phyloP scores from a whole-genome alignment of 176 grass and related monocot species.

The Carex parvula region DNA sequence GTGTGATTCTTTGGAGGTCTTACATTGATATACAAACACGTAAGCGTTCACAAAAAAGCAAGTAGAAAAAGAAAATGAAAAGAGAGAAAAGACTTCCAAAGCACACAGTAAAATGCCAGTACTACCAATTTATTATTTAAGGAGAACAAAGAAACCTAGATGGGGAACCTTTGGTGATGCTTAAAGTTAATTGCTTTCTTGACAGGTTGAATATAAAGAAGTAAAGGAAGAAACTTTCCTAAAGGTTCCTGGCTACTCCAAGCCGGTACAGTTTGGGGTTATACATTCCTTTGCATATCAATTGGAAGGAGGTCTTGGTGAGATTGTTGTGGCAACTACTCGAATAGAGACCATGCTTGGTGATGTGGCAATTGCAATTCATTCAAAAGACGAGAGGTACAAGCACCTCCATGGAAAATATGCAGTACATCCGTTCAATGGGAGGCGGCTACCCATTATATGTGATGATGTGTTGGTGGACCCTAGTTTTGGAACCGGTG shows the following conservation, averaged over 20 bases:
- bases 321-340: constrained; percentile 81
- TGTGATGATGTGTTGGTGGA: constrained; percentile 78
- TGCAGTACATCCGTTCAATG: constrained; percentile 81
- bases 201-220: constrained; percentile 78
- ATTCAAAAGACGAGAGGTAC: constrained; percentile 74
- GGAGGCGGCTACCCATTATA: constrained; percentile 62
- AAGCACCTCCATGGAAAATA: constrained; percentile 71
- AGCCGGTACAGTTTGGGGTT: constrained; percentile 71
- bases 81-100: not conserved
- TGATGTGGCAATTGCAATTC: constrained; percentile 81
- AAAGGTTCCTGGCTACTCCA: constrained; percentile 63
- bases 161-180: not conserved
- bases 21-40: not conserved
- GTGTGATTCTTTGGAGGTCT: not conserved
- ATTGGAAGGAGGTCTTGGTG: constrained; percentile 68
- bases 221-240: constrained; percentile 65
- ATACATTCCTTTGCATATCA: constrained; percentile 88
- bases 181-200: constrained; percentile 16
- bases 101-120: not conserved
- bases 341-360: constrained; percentile 92
- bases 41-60: not conserved
- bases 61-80: not conserved
- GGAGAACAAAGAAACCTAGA: not conserved
- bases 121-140: not conserved
- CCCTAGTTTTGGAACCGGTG: constrained; percentile 76